Conservation (phyloP, 371 early-diverging fungal genomes). For the Chytridium lagenaria region DNA sequence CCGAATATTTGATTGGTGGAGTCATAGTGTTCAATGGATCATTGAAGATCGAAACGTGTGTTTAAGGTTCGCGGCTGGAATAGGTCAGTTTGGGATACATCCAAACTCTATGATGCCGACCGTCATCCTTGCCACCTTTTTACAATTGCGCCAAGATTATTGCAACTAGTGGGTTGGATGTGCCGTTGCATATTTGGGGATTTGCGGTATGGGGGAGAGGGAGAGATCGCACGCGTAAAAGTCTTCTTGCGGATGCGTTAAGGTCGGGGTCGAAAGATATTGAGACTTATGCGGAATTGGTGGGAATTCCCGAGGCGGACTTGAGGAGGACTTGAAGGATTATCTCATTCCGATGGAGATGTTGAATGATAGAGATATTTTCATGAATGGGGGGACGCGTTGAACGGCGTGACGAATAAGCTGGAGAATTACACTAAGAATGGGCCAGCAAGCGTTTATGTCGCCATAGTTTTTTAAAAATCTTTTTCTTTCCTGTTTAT, state of each 20-base stretch:
- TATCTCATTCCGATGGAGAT: neutral
- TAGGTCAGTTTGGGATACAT: conserved; percentile 9
- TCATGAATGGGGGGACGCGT: neutral
- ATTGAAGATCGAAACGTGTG: neutral
- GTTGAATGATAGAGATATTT: neutral
- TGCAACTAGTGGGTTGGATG: too few relatives aligned
- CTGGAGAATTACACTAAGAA: too few relatives aligned
- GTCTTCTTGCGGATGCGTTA: neutral
- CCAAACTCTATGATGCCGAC: conserved; percentile 4
- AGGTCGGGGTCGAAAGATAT: neutral
- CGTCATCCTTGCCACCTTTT: neutral
- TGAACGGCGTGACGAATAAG: too few relatives aligned
- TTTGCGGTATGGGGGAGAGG: conserved; percentile 5
- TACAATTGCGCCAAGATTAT: too few relatives aligned
- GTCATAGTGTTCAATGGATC: neutral
- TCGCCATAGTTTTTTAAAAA: too few relatives aligned
- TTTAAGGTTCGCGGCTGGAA: neutral
- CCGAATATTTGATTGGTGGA: conserved; percentile 8
- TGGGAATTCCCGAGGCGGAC: neutral
- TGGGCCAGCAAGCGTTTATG: too few relatives aligned
- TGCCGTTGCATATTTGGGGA: too few relatives aligned
- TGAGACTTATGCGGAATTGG: neutral
- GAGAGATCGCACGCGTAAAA: neutral
- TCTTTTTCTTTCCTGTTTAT: too few relatives aligned
- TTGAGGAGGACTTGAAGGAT: neutral